phyloP scores from a whole-genome alignment of 2,329 filamentous ascomycete species.

The Aspergillus pseudoterreus region DNA sequence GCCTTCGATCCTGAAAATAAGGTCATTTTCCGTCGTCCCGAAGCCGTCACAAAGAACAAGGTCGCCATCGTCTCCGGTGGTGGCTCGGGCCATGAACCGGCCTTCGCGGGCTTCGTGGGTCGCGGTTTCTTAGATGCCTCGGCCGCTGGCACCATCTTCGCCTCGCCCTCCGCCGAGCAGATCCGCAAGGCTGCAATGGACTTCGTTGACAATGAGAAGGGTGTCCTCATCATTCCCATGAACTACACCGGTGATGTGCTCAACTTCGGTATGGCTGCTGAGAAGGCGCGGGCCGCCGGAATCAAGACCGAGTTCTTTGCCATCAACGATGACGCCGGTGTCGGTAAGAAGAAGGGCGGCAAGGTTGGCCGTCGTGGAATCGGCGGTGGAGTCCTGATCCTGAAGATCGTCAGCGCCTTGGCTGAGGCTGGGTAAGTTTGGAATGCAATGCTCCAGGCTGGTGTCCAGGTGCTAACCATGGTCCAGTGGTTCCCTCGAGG shows the following conservation, averaged over 20 bases:
- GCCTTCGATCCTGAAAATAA: constrained; percentile 77
- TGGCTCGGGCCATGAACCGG: constrained; percentile 85
- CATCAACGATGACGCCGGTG: constrained; percentile 87
- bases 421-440: constrained; percentile 62
- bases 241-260: constrained; percentile 90
- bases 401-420: constrained; percentile 83
- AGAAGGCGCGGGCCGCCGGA: constrained; percentile 81
- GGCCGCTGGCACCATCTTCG: constrained; percentile 84
- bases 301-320: constrained; percentile 82
- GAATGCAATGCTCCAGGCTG: neutral
- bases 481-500: constrained; percentile 54
- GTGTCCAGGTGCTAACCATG: neutral
- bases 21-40: constrained; percentile 71
- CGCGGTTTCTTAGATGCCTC: constrained; percentile 74
- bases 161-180: constrained; percentile 76
- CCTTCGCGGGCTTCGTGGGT: constrained; percentile 82
- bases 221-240: constrained; percentile 88
- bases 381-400: constrained; percentile 84
- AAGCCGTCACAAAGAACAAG: constrained; percentile 50
- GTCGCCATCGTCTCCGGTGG: constrained; percentile 86
- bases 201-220: constrained; percentile 66
- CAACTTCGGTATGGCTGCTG: constrained; percentile 90
- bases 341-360: constrained; percentile 75
- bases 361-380: constrained; percentile 91
- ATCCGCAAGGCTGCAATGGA: constrained; percentile 71